phyloP scores from a whole-genome alignment of 306 rosid species.

The Pyrus bretschneideri region DNA sequence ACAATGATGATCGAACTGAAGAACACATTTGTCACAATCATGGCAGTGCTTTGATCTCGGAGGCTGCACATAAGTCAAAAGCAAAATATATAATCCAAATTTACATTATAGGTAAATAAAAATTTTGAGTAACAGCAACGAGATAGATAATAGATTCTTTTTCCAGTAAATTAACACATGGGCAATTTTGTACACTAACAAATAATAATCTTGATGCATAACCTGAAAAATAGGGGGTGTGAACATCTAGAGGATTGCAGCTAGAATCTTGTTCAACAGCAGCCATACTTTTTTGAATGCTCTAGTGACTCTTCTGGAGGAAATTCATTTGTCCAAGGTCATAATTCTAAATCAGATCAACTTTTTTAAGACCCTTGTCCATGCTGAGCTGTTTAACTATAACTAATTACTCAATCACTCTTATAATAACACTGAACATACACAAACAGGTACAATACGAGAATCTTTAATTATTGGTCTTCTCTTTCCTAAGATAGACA shows the following conservation, averaged over 20 bases:
- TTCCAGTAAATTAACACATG: neutral
- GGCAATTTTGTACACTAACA: neutral
- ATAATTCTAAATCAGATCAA: neutral
- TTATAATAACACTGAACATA: no score
- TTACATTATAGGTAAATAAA: neutral
- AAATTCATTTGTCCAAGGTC: neutral
- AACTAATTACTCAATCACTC: neutral
- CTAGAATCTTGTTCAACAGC: neutral
- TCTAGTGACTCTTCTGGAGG: neutral
- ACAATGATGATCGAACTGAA: slow-evolving; percentile 98
- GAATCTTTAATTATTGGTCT: neutral
- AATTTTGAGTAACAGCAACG: neutral
- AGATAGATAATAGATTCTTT: neutral
- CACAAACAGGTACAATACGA: neutral
- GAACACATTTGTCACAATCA: slow-evolving; percentile 91
- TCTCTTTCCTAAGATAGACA: neutral
- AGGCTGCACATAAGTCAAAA: slow-evolving; percentile 59
- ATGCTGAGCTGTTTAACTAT: neutral
- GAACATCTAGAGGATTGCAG: neutral
- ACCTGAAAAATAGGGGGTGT: neutral
- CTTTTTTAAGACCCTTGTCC: neutral
- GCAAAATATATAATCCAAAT: slow-evolving; percentile 15
- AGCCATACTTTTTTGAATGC: neutral
- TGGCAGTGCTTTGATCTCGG: slow-evolving; percentile 96
- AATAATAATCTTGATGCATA: neutral